These are phyloP conservation scores for Lophiostoma macrostomum DNA, from an alignment of 495 filamentous ascomycete genomes.

Conservation along the genomic window DNA sequence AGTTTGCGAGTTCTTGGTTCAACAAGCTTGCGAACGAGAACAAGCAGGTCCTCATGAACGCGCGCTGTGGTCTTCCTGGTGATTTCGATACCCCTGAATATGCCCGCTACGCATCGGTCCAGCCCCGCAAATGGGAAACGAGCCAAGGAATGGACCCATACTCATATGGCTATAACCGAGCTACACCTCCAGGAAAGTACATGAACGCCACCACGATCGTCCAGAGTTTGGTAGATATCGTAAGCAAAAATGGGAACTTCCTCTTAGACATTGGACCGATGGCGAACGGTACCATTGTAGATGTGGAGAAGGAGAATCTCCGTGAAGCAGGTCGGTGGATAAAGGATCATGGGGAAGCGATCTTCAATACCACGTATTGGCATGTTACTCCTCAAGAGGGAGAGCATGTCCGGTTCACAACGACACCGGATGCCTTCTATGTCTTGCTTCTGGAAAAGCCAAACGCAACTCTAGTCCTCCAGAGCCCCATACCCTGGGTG, in stretches of 20 bases:
- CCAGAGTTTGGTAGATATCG: slow-evolving; percentile 49
- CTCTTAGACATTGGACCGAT: slow-evolving; percentile 54
- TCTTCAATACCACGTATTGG: slow-evolving; percentile 59
- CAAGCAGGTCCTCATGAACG: slow-evolving; percentile 51
- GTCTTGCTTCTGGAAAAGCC: slow-evolving; percentile 48
- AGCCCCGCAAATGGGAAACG: slow-evolving; percentile 52
- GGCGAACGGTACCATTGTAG: slow-evolving; percentile 53
- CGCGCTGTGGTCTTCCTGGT: slow-evolving; percentile 51
- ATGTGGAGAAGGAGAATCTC: slow-evolving; percentile 47
- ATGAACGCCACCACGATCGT: slow-evolving; percentile 51
- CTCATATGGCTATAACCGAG: slow-evolving; percentile 55
- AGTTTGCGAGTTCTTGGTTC: slow-evolving; percentile 51
- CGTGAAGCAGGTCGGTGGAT: slow-evolving; percentile 53
- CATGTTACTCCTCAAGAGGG: slow-evolving; percentile 51
- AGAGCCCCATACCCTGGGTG: slow-evolving; percentile 47
- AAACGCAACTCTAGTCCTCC: slow-evolving; percentile 41
- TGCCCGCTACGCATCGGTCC: slow-evolving; percentile 37
- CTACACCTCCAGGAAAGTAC: slow-evolving; percentile 47
- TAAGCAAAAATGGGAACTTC: slow-evolving; percentile 57
- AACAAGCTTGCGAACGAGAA: slow-evolving; percentile 41
- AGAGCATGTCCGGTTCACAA: slow-evolving; percentile 50
- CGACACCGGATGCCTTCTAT: slow-evolving; percentile 53
- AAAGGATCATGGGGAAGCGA: slow-evolving; percentile 49
- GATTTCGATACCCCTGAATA: slow-evolving; percentile 47
- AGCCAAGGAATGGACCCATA: slow-evolving; percentile 56